These are phyloP conservation scores for Penicillium sumatraense DNA, from an alignment of 2,329 filamentous ascomycete species.

Conservation along the genomic window DNA sequence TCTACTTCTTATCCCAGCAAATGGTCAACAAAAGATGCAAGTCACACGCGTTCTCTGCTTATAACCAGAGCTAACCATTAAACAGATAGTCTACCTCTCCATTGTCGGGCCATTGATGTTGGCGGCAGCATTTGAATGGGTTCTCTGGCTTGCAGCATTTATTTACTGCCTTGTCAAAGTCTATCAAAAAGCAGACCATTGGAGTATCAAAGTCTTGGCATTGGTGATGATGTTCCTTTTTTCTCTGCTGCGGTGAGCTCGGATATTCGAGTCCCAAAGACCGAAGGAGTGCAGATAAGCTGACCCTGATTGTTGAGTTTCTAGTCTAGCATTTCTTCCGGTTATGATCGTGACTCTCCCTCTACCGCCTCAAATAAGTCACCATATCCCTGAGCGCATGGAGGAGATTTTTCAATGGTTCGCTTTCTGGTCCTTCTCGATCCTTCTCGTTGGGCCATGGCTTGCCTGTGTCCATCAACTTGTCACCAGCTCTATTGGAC, in stretches of 20 bases:
- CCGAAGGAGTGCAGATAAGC: not conserved
- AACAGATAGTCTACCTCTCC: slow-evolving; percentile 79
- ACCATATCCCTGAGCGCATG: slow-evolving; percentile 71
- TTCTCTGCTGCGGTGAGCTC: slow-evolving; percentile 69
- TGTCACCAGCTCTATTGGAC: slow-evolving; percentile 82
- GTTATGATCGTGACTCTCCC: slow-evolving; percentile 94
- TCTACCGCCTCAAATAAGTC: slow-evolving; percentile 72
- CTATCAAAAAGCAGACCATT: slow-evolving; percentile 85
- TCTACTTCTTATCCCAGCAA: not conserved
- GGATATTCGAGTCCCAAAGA: not conserved
- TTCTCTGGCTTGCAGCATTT: slow-evolving; percentile 93
- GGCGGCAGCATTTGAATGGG: slow-evolving; percentile 87
- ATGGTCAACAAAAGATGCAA: slow-evolving; percentile 23
- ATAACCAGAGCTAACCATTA: not conserved
- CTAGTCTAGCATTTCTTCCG: slow-evolving; percentile 80
- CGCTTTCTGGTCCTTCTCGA: slow-evolving; percentile 90
- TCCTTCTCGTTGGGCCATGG: slow-evolving; percentile 85
- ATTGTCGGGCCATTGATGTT: slow-evolving; percentile 82
- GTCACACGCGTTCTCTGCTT: too few species aligned
- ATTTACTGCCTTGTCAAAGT: slow-evolving; percentile 89
- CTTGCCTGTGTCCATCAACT: slow-evolving; percentile 91
- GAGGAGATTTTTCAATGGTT: slow-evolving; percentile 85
- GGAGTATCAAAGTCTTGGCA: slow-evolving; percentile 79
- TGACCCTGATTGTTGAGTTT: not conserved
- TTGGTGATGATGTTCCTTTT: slow-evolving; percentile 76